Evolutionary conservation across 768 basidiomycete species (phyloP).

Genomic region (Suillus tomentosus): DNA sequence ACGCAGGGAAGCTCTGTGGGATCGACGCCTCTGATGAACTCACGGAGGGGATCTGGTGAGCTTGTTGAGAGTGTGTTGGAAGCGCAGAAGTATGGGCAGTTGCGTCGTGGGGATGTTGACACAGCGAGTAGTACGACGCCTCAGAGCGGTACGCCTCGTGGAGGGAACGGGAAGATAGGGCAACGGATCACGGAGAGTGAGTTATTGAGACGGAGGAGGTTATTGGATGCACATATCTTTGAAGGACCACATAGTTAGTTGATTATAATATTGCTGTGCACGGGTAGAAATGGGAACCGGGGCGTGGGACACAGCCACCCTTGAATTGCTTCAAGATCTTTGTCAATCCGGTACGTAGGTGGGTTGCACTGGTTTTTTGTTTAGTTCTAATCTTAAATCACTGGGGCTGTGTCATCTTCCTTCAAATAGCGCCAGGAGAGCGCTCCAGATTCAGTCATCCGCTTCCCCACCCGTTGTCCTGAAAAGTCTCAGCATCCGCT

Average conservation of each 20-base stretch:
- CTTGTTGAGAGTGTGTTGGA: slow-evolving; percentile 19
- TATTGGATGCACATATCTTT: slow-evolving; percentile 76
- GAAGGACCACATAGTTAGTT: slow-evolving; percentile 17
- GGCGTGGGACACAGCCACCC: slow-evolving; percentile 34
- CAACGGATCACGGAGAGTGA: slow-evolving; percentile 78
- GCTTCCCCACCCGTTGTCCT: slow-evolving; percentile 16
- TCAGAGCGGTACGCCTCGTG: slow-evolving; percentile 33
- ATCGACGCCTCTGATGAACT: slow-evolving; percentile 27
- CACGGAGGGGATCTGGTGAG: slow-evolving; percentile 26
- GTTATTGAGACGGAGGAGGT: slow-evolving; percentile 73
- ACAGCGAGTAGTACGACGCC: slow-evolving; percentile 1
- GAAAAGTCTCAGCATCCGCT: slow-evolving; percentile 22
- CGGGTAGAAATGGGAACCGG: background rate
- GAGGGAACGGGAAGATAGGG: slow-evolving; percentile 47
- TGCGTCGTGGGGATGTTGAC: background rate
- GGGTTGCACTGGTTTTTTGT: slow-evolving; percentile 27
- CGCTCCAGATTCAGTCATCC: slow-evolving; percentile 7
- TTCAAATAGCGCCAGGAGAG: slow-evolving; percentile 23
- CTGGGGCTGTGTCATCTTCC: slow-evolving; percentile 23
- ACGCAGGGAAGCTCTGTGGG: slow-evolving; percentile 17
- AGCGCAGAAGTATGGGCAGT: slow-evolving; percentile 8
- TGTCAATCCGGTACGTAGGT: slow-evolving; percentile 1
- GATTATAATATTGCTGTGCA: no score
- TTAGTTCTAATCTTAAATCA: background rate
- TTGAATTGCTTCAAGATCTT: slow-evolving; percentile 12